These are phyloP conservation scores for Spongiforma sp. DNA, from an alignment of 1,284 basidiomycete genomes.

Conservation along the genomic window DNA sequence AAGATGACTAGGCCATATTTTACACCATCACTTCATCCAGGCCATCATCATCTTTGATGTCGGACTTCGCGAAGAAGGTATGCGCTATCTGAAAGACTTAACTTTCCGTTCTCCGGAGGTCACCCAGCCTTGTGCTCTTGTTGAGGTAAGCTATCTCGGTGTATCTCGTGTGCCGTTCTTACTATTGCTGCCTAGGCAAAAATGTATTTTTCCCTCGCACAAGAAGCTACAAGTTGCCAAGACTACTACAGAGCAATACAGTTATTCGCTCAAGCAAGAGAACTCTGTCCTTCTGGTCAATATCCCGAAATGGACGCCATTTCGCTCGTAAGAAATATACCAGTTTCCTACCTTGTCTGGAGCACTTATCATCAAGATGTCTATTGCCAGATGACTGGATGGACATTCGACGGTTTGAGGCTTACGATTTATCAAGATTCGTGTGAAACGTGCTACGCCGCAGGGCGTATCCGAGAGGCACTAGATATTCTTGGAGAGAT, in stretches of 20 bases:
- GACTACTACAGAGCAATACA: constrained; percentile 3
- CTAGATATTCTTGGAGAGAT: constrained; percentile 8
- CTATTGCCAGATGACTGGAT: constrained; percentile 22
- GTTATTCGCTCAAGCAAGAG: constrained; percentile 10
- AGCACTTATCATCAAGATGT: not conserved
- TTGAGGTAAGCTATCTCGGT: constrained; percentile 15
- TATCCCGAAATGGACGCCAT: constrained; percentile 9
- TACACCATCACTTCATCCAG: constrained; percentile 4
- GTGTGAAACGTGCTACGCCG: constrained; percentile 16
- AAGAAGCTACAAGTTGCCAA: constrained; percentile 2
- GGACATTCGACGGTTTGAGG: constrained; percentile 22
- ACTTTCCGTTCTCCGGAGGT: constrained; percentile 4
- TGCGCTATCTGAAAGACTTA: constrained; percentile 5
- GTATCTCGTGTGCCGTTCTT: not conserved
- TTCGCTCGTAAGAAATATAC: constrained; percentile 18
- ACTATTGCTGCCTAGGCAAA: constrained; percentile 16
- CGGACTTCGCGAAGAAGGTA: constrained; percentile 6
- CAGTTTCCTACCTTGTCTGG: not conserved
- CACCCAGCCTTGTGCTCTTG: constrained; percentile 7
- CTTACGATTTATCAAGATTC: constrained; percentile 10
- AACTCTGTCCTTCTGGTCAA: constrained; percentile 14
- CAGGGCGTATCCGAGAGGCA: not conserved
- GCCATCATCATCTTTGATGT: constrained; percentile 18
- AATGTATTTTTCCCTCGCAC: constrained; percentile 18
- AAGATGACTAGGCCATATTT: not conserved